Evolutionary conservation across 2,329 filamentous ascomycete species (phyloP).

Genomic region (Xylaria sp.): DNA sequence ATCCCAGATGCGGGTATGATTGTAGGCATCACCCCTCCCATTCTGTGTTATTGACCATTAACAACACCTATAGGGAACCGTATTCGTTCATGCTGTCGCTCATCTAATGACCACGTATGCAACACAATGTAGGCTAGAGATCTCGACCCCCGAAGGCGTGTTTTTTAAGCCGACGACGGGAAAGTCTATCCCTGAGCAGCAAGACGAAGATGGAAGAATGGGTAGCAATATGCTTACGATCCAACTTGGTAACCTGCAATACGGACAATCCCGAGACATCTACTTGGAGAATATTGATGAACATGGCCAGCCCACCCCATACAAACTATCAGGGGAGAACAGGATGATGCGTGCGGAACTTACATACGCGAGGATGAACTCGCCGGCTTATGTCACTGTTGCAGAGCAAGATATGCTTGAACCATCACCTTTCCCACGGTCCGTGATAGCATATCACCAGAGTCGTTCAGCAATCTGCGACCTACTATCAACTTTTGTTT

Average conservation of each 20-base stretch:
- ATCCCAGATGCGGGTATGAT: conserved; percentile 73
- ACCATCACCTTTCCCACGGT: conserved; percentile 43
- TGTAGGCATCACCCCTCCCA: conserved; percentile 44
- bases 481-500: conserved; percentile 61
- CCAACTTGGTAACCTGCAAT: conserved; percentile 65
- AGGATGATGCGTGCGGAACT: conserved; percentile 52
- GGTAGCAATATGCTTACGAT: conserved; percentile 51
- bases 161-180: conserved; percentile 56
- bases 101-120: conserved; percentile 70
- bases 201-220: conserved; percentile 39
- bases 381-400: conserved; percentile 9
- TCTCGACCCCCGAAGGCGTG: conserved; percentile 55
- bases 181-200: conserved; percentile 51
- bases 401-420: conserved; percentile 39
- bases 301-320: conserved; percentile 23
- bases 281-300: conserved; percentile 54
- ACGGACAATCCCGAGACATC: conserved; percentile 69
- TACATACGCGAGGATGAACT: conserved; percentile 48
- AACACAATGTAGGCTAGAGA: conserved; percentile 56
- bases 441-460: conserved; percentile 62
- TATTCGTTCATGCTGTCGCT: conserved; percentile 70
- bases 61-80: conserved; percentile 58
- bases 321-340: conserved; percentile 25
- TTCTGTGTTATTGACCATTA: conserved; percentile 4
- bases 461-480: conserved; percentile 62